These are phyloP conservation scores for Lepidium aucheri DNA, from an alignment of 345 rosid genomes.

Conservation along the genomic window DNA sequence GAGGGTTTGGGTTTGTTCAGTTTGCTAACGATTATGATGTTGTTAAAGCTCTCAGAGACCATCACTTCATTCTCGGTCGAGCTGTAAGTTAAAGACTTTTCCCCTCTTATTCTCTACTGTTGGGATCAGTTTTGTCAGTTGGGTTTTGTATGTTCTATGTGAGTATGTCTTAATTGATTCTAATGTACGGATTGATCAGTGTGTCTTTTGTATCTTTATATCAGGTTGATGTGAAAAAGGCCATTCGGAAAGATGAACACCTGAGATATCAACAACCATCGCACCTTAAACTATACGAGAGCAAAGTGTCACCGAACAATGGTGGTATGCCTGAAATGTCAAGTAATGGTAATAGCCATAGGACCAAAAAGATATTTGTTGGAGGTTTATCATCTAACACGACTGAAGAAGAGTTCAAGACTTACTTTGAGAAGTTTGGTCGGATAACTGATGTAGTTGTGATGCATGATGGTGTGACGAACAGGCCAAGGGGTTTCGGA, in stretches of 20 bases:
- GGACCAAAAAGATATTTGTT: slow-evolving; percentile 67
- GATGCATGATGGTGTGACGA: slow-evolving; percentile 62
- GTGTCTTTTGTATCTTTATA: background rate
- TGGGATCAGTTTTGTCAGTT: background rate
- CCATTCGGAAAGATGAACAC: slow-evolving; percentile 39
- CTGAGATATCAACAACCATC: slow-evolving; percentile 20
- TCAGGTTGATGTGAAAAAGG: slow-evolving; percentile 57
- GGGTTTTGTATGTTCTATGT: background rate
- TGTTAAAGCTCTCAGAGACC: slow-evolving; percentile 44
- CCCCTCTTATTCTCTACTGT: background rate
- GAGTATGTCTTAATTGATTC: background rate
- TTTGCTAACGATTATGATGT: slow-evolving; percentile 45
- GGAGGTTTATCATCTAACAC: slow-evolving; percentile 68
- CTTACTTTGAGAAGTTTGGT: slow-evolving; percentile 72
- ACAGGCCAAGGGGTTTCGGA: slow-evolving; percentile 84
- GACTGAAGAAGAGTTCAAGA: slow-evolving; percentile 60
- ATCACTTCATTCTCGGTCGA: slow-evolving; percentile 63
- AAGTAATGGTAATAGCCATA: slow-evolving; percentile 18
- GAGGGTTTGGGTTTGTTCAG: slow-evolving; percentile 71
- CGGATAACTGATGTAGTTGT: slow-evolving; percentile 68
- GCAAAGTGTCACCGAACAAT: slow-evolving; percentile 1
- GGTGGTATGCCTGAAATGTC: slow-evolving; percentile 13
- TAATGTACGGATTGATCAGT: background rate
- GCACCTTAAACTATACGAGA: slow-evolving; percentile 18
- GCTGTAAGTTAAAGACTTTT: slow-evolving; percentile 39